phyloP scores from a whole-genome alignment of 305 asterid genomes.

The Rubia tinctorum region DNA sequence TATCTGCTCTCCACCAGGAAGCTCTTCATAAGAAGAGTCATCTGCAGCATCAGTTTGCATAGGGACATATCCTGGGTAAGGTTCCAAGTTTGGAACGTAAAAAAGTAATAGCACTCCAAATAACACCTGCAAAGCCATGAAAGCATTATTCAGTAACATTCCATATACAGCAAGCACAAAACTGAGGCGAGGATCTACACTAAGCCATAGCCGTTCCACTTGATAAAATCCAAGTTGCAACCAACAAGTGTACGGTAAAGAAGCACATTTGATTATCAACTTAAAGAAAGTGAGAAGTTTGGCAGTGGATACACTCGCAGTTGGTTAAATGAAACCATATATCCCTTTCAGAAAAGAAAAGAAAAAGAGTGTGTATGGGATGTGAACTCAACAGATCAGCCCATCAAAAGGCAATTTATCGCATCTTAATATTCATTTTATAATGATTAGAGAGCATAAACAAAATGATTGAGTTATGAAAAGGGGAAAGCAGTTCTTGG shows the following conservation, averaged over 20 bases:
- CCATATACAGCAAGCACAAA: slow-evolving; percentile 3
- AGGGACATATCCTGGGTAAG: slow-evolving; percentile 80
- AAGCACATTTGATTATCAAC: background rate
- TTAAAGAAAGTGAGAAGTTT: background rate
- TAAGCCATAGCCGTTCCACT: slow-evolving; percentile 3
- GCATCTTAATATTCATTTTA: background rate
- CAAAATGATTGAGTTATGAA: background rate
- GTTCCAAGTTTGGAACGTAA: slow-evolving; percentile 76
- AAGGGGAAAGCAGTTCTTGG: background rate
- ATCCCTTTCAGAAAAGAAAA: no score
- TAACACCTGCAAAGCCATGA: slow-evolving; percentile 50
- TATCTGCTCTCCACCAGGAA: slow-evolving; percentile 80
- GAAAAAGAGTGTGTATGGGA: background rate
- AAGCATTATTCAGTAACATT: slow-evolving; percentile 10
- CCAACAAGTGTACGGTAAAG: slow-evolving; percentile 3
- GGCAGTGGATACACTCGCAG: background rate
- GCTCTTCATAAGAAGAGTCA: slow-evolving; percentile 75
- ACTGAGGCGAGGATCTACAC: slow-evolving; percentile 3
- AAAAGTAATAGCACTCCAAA: slow-evolving; percentile 74
- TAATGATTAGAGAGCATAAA: background rate
- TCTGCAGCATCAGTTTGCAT: slow-evolving; percentile 51
- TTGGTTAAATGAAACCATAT: background rate
- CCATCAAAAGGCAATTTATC: background rate
- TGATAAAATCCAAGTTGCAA: slow-evolving; percentile 5
- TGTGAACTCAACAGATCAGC: background rate